A percentile compares a stretch with the other conserved stretches of the same genome.
These are phyloP conservation scores for Cyphellophora europaea DNA, from an alignment of 2,329 filamentous ascomycete genomes.

Conservation along the genomic window DNA sequence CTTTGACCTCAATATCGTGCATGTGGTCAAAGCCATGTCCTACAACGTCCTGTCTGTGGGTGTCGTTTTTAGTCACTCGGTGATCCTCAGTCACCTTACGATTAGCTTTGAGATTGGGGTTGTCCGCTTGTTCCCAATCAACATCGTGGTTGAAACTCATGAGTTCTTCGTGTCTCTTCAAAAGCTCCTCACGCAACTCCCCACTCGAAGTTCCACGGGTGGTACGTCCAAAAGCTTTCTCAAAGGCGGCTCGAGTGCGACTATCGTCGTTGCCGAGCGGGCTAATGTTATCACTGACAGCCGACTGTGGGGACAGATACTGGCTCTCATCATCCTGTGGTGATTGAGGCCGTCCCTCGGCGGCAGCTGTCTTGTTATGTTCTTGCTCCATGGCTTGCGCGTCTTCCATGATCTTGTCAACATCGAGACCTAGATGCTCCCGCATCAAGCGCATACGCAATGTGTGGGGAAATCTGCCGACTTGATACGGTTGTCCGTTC, in stretches of 20 bases:
- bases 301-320: conserved; percentile 3
- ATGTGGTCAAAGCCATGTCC: conserved; percentile 71
- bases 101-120: conserved; percentile 45
- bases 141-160: conserved; percentile 70
- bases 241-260: neutral
- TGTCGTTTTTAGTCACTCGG: conserved; percentile 49
- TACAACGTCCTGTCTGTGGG: conserved; percentile 65
- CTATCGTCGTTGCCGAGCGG: conserved; percentile 2
- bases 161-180: conserved; percentile 46
- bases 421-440: conserved; percentile 91
- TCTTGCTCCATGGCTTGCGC: conserved; percentile 61
- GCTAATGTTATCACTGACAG: neutral
- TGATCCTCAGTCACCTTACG: conserved; percentile 49
- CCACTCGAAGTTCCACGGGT: conserved; percentile 10
- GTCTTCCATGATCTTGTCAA: conserved; percentile 80
- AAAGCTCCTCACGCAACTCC: conserved; percentile 41
- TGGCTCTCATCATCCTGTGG: conserved; percentile 9
- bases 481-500: conserved; percentile 79
- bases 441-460: conserved; percentile 90
- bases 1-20: conserved; percentile 53
- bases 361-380: conserved; percentile 34
- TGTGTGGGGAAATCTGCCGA: conserved; percentile 86
- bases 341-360: conserved; percentile 35
- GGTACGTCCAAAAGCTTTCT: neutral
- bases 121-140: conserved; percentile 50